These are phyloP conservation scores for Bonia amplexicaulis DNA, from an alignment of 176 grass and related monocot species.

Conservation along the genomic window DNA sequence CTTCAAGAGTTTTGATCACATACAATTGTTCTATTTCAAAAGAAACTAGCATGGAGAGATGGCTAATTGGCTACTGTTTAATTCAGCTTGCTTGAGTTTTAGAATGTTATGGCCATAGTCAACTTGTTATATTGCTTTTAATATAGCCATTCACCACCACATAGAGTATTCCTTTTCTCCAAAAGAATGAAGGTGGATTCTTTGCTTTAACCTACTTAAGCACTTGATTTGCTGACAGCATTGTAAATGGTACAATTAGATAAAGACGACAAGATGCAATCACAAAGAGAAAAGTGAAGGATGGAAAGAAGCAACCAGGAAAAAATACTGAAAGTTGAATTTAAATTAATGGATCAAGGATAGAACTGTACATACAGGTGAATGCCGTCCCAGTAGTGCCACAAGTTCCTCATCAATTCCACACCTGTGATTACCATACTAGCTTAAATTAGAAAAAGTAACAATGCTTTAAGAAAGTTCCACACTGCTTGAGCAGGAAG, in stretches of 20 bases:
- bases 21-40: not conserved
- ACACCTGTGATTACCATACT: constrained; percentile 38
- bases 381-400: constrained; percentile 56
- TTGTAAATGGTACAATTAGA: not conserved
- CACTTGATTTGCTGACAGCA: not conserved
- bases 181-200: not conserved
- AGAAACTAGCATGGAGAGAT: constrained; percentile 4
- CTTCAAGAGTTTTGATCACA: not conserved
- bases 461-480: not conserved
- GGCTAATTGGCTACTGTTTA: not conserved
- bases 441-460: constrained; percentile 23
- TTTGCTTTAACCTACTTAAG: not conserved
- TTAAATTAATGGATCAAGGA: not conserved
- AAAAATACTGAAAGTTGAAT: not conserved
- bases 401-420: constrained; percentile 97
- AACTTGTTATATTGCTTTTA: not conserved
- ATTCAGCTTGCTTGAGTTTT: not conserved
- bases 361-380: constrained; percentile 55
- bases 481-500: not conserved
- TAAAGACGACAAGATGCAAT: not conserved
- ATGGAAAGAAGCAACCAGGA: not conserved
- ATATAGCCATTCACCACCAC: not conserved
- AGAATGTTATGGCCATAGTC: not conserved
- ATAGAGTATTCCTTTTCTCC: not conserved
- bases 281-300: not conserved